Evolutionary conservation across 2,329 filamentous ascomycete genomes (phyloP), one percentile per base, ranked within the genome.

Genomic region (Aaosphaeria arxii): DNA sequence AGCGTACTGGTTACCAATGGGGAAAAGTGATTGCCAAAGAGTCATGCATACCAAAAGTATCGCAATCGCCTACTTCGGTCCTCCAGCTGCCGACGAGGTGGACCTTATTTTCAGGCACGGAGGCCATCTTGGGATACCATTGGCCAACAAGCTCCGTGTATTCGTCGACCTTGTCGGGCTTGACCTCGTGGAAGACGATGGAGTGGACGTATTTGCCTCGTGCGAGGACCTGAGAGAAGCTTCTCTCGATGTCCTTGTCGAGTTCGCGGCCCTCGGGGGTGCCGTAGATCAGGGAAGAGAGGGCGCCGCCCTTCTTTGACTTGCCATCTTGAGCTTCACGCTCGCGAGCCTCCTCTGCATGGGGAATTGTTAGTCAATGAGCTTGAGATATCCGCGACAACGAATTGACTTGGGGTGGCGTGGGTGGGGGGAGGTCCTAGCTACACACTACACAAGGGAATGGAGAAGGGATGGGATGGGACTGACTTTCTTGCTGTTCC

Each of bases 141-240:
- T 82, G 79, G 51, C 94, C 90, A 11, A 97, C 89, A 43, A 97
- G 79, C 49, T 92, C 81, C 44, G 92, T 86, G 67, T 99, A 99
- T 65, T 97, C 92, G 54, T 96, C 91, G 42, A 96, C 89, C 74
- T 90, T 94, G 63, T 96, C 91, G 52, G 91, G 91, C 75, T 95
- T 91, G 57, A 99, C 94, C 53, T 95, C 84, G 76, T 99, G 94
- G 67, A 96, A 90, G 50, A 96, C 91, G 70, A 99, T 96, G 42
- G 91, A 95, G 74, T 99, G 94, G 46, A 99, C 91, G 66, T 99
- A 99, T 76, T 99, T 99, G 66, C 94, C 94, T 56, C 94, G 83
- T 28, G 94, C 94, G 41, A 99, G 78, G 40, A 97, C 89, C 71
- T 96, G 91, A 44, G 89, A 95, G 76, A 97, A 99, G 68, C 89